A percentile compares a stretch with the other conserved stretches of the same genome.
These are phyloP conservation scores for Corinectria fuckeliana DNA, from an alignment of 2,329 filamentous ascomycete species.

Conservation along the genomic window DNA sequence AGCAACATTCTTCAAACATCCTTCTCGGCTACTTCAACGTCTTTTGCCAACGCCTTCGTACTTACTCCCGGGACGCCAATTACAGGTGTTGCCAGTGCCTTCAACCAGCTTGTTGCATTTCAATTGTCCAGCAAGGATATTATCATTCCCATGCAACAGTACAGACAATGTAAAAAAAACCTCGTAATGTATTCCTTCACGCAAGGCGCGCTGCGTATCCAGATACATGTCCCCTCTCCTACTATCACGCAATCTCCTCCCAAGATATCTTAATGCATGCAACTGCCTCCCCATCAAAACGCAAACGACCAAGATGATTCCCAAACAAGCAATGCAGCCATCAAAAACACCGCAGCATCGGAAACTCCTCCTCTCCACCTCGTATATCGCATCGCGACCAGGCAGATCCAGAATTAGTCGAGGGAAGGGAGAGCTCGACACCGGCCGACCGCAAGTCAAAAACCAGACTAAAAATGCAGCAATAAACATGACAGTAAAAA, in stretches of 20 bases:
- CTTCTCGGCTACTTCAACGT: not conserved
- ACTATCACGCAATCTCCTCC: not conserved
- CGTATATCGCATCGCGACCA: conserved; percentile 31
- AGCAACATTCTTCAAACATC: not conserved
- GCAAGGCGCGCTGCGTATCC: conserved; percentile 15
- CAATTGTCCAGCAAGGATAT: not conserved
- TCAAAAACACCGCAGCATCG: conserved; percentile 20
- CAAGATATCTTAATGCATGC: conserved; percentile 23
- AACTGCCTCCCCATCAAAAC: conserved; percentile 9
- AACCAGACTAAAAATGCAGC: conserved; percentile 28
- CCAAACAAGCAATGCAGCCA: conserved; percentile 23
- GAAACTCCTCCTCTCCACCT: conserved; percentile 15
- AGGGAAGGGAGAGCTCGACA: conserved; percentile 20
- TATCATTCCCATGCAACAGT: not conserved
- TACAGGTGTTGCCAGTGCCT: not conserved
- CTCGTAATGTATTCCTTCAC: conserved; percentile 2
- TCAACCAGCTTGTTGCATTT: not conserved
- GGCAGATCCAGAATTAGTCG: conserved; percentile 37
- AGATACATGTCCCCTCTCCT: conserved; percentile 16
- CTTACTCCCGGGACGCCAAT: not conserved
- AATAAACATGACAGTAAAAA: conserved; percentile 29
- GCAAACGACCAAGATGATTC: conserved; percentile 14
- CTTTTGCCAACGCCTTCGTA: not conserved
- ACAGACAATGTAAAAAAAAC: not conserved
- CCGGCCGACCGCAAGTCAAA: conserved; percentile 19